phyloP scores from a whole-genome alignment of 1,139 yeast genomes.

The Geotrichum carabidarum region DNA sequence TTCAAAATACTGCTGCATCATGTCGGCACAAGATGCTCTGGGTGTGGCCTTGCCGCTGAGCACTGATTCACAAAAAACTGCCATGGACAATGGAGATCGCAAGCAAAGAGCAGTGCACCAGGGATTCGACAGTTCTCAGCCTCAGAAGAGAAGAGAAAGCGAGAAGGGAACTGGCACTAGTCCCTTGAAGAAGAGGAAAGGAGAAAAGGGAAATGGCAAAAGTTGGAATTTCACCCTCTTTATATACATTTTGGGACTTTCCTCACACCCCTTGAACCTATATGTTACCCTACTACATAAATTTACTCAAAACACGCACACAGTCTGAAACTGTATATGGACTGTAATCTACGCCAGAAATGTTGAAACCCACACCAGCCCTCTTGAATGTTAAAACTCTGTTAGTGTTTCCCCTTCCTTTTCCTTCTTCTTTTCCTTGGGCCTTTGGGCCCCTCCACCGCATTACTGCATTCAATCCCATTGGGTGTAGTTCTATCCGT shows the following conservation, averaged over 20 bases:
- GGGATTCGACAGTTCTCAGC: not conserved
- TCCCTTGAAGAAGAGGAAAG: conserved; percentile 3
- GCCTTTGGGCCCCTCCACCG: not conserved
- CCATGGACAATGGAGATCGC: not conserved
- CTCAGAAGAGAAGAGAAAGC: not conserved
- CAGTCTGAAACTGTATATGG: no score
- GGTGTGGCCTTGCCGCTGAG: not conserved
- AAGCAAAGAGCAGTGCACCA: not conserved
- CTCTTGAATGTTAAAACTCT: not conserved
- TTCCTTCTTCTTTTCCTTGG: not conserved
- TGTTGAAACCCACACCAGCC: not conserved
- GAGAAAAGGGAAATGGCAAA: not conserved
- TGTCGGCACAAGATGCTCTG: no score
- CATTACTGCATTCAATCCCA: no score
- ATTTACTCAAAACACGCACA: no score
- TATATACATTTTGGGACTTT: not conserved
- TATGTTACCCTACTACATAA: no score
- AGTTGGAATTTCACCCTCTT: not conserved
- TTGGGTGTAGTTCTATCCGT: no score
- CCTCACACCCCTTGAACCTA: no score
- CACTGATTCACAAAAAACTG: not conserved
- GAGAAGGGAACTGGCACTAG: not conserved
- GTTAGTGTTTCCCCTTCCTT: not conserved
- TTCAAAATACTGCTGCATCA: no score
- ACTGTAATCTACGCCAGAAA: not conserved